phyloP scores from a whole-genome alignment of 2,329 filamentous ascomycete genomes.

The Emydomyces testavorans region DNA sequence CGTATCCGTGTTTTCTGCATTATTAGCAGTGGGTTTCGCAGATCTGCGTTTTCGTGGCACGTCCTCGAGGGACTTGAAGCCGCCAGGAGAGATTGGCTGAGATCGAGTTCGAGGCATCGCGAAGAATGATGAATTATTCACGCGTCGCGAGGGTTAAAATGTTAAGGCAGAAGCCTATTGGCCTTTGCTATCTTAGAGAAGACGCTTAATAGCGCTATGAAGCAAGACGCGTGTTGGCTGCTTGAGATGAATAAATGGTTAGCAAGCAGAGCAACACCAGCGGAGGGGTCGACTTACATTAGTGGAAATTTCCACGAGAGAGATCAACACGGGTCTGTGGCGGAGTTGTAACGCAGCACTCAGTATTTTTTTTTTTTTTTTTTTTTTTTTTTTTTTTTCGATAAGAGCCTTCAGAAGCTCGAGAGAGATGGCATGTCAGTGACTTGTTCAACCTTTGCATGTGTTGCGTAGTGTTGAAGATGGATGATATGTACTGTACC shows the following conservation, averaged over 20 bases:
- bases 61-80: slow-evolving; percentile 25
- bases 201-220: neutral
- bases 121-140: slow-evolving; percentile 16
- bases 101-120: slow-evolving; percentile 31
- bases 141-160: slow-evolving; percentile 6
- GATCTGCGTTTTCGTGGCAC: slow-evolving; percentile 13
- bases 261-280: neutral
- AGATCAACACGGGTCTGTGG: neutral
- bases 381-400: too few species aligned
- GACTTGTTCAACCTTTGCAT: too few species aligned
- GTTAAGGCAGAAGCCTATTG: neutral
- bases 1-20: neutral
- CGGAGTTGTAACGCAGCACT: neutral
- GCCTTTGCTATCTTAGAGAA: neutral
- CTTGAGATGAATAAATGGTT: neutral
- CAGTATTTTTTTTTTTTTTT: too few species aligned
- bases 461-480: too few species aligned
- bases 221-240: neutral
- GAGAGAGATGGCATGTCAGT: neutral
- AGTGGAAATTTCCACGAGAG: neutral
- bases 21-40: slow-evolving; percentile 9
- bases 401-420: neutral
- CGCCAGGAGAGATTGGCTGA: slow-evolving; percentile 27
- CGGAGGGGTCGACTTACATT: neutral
- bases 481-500: too few species aligned